Evolutionary conservation across 495 filamentous ascomycete species (phyloP).

Genomic region (Neurospora sp.): DNA sequence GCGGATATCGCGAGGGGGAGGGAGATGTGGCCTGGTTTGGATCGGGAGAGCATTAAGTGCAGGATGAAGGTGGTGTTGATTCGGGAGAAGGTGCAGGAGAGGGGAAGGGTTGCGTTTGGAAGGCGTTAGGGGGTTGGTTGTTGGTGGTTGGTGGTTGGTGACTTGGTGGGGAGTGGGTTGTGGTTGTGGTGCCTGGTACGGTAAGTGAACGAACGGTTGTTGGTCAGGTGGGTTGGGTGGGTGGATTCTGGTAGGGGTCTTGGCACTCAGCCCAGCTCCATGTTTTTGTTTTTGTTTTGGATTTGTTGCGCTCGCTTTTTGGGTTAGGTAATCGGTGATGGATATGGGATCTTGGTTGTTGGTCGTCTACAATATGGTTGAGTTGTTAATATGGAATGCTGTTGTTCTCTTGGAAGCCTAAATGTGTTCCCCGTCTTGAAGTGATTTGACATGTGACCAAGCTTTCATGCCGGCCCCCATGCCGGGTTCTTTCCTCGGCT

Average conservation of each 20-base stretch:
- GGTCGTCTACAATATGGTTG: background rate
- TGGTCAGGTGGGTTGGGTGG: background rate
- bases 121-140: background rate
- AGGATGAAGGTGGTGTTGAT: background rate
- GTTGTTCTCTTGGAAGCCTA: background rate
- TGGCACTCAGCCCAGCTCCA: background rate
- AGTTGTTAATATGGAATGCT: background rate
- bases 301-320: background rate
- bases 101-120: background rate
- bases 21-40: background rate
- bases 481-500: background rate
- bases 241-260: background rate
- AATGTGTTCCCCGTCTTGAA: background rate
- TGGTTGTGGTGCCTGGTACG: background rate
- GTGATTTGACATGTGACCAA: background rate
- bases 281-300: background rate
- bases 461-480: background rate
- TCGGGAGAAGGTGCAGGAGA: background rate
- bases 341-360: background rate
- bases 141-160: background rate
- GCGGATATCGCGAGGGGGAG: background rate
- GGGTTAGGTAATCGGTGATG: no score
- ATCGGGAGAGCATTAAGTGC: background rate
- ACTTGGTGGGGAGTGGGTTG: background rate
- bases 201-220: background rate